phyloP scores from a whole-genome alignment of 2,329 filamentous ascomycete genomes.

The Blumeriella jaapii region DNA sequence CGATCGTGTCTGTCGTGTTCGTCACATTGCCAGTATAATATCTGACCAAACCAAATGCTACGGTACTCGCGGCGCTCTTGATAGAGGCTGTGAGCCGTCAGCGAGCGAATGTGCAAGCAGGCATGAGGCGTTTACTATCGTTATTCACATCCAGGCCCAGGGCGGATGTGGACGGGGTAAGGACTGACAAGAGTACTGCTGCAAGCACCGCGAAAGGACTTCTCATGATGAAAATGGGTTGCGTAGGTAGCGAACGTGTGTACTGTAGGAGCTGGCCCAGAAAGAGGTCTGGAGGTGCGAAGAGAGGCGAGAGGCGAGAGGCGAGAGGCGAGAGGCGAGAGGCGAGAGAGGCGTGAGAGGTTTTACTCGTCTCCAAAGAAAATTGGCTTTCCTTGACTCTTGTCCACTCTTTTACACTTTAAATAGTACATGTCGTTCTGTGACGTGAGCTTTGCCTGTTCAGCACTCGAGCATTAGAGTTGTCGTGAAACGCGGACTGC shows the following conservation, averaged over 20 bases:
- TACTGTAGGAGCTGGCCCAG: not conserved
- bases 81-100: slow-evolving; percentile 41
- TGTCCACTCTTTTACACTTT: too few species aligned
- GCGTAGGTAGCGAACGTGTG: too few species aligned
- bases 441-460: too few species aligned
- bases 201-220: slow-evolving; percentile 3
- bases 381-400: too few species aligned
- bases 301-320: too few species aligned
- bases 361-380: too few species aligned
- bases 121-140: slow-evolving; percentile 6
- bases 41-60: slow-evolving; percentile 49
- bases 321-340: too few species aligned
- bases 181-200: slow-evolving; percentile 7
- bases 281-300: too few species aligned
- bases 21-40: slow-evolving; percentile 53
- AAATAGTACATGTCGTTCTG: too few species aligned
- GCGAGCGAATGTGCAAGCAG: not conserved
- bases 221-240: slow-evolving; percentile 7
- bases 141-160: slow-evolving; percentile 14
- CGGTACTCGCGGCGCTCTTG: slow-evolving; percentile 45
- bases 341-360: too few species aligned
- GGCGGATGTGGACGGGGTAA: slow-evolving; percentile 6
- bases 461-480: too few species aligned
- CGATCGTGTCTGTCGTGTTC: slow-evolving; percentile 42
- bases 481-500: too few species aligned